Evolutionary conservation across 176 grass and related monocot genomes (phyloP).

Genomic region (Aegilops umbellulata): DNA sequence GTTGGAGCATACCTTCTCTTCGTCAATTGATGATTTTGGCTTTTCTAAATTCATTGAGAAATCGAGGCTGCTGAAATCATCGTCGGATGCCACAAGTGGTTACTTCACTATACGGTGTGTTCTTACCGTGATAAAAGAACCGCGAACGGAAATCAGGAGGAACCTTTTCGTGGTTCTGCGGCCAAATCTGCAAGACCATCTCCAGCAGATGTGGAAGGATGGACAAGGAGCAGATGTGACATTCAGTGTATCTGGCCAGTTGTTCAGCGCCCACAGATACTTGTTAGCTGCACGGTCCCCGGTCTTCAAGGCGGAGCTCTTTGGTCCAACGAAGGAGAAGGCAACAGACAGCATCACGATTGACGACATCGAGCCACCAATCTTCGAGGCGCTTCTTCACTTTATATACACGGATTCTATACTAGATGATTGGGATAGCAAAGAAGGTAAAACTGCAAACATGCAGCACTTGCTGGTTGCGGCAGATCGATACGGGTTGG

Average conservation of each 20-base stretch:
- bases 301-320: neutral
- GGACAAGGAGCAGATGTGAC: neutral
- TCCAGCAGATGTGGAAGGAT: neutral
- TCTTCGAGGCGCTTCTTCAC: neutral
- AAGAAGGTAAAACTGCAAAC: neutral
- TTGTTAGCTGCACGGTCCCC: neutral
- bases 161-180: neutral
- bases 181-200: neutral
- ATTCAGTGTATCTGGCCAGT: neutral
- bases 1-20: neutral
- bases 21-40: neutral
- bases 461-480: neutral
- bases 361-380: neutral
- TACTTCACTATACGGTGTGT: neutral
- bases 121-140: neutral
- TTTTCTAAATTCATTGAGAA: neutral
- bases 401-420: neutral
- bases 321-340: neutral
- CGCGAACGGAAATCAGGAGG: neutral
- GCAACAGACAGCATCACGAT: neutral
- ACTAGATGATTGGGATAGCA: neutral
- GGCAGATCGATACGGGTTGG: slow-evolving; percentile 20
- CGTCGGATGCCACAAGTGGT: neutral
- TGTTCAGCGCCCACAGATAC: neutral
- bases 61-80: neutral